Base-by-base conservation (phyloP, 257 asterid species). In the Primulina eburnea region DNA sequence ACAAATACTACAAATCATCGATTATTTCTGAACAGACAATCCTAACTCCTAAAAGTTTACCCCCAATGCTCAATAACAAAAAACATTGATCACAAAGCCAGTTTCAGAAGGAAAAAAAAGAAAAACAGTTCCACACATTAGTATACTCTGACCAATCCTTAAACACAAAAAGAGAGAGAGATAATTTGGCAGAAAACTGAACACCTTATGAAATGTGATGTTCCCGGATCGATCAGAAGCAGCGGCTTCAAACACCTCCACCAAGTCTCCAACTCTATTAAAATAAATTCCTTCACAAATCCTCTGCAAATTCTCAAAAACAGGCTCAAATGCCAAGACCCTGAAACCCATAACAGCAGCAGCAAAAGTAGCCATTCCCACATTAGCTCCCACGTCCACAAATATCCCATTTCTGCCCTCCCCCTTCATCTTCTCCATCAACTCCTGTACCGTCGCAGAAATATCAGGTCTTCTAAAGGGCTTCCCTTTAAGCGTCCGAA, bases 281-380 rank as follows among this genome's bases (percentile, higher is more conserved):
- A 94, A 91, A 73, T 86, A 92, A 82, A 89, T 43, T 77, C 99
- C 98, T 17, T 94, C 98, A 57, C 98, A 94, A 66, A 94, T 84
- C 89, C 84, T 88, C 87, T 94, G 99, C 84, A 94, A 77, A 76
- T 94, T 92, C 87, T 94, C 99, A 35, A 89, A 83, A 73, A 94
- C 96, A n/a, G 99, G 99, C 81, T 94, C 99, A 69, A 91, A 94
- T 0, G 99, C 96, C 72, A 94, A 24, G 66, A 94, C 99, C 77
- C 66, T 88, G 70, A 94, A 91, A 60, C 99, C 99, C 99, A 89
- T 94, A 0, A 87, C 93, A 43, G 97, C 97, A 8, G 97, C 99
- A 0, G 98, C 99, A 73, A 91, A 91, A 65, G 78, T 88, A 2
- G 99, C 98, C 98, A 91, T 89, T 30, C 99, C 98, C 35, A 94